Evolutionary conservation across 1,139 yeast species (phyloP).

Genomic region (Yamadazyma siamensis): DNA sequence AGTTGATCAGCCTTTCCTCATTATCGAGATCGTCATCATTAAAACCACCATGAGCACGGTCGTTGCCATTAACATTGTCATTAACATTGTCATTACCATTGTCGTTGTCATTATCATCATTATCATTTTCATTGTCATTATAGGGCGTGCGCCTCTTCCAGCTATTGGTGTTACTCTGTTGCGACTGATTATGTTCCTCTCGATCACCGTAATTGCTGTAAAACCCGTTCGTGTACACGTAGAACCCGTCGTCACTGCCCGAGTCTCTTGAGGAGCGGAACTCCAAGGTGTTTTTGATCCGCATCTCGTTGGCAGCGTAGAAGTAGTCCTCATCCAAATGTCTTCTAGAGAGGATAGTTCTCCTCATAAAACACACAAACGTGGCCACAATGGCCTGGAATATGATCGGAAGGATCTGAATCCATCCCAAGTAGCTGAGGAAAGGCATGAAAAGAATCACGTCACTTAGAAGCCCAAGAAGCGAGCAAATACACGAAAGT

Average conservation of each 20-base stretch:
- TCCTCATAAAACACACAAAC: constrained; percentile 38
- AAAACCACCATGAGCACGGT: no score
- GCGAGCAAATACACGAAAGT: constrained; percentile 34
- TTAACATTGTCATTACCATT: no score
- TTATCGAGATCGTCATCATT: no score
- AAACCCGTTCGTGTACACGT: constrained; percentile 45
- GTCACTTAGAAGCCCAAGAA: constrained; percentile 41
- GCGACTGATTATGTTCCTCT: constrained; percentile 13
- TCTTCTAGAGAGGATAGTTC: constrained; percentile 36
- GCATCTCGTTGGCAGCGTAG: constrained; percentile 37
- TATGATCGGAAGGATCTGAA: constrained; percentile 39
- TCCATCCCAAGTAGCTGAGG: constrained; percentile 43
- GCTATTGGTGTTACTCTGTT: constrained; percentile 15
- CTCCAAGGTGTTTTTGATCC: constrained; percentile 12
- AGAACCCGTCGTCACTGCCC: constrained; percentile 46
- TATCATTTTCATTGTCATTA: constrained; percentile 18
- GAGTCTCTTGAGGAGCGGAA: constrained; percentile 20
- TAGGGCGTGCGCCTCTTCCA: constrained; percentile 21
- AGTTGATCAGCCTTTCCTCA: no score
- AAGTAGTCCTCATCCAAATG: constrained; percentile 32
- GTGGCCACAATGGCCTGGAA: constrained; percentile 34
- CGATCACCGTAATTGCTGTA: constrained; percentile 18
- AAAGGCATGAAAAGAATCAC: constrained; percentile 39
- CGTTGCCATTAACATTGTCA: no score
- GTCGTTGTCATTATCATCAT: no score